Base-by-base conservation (phyloP, 768 basidiomycete genomes). In the Sporobolomyces pararoseus region DNA sequence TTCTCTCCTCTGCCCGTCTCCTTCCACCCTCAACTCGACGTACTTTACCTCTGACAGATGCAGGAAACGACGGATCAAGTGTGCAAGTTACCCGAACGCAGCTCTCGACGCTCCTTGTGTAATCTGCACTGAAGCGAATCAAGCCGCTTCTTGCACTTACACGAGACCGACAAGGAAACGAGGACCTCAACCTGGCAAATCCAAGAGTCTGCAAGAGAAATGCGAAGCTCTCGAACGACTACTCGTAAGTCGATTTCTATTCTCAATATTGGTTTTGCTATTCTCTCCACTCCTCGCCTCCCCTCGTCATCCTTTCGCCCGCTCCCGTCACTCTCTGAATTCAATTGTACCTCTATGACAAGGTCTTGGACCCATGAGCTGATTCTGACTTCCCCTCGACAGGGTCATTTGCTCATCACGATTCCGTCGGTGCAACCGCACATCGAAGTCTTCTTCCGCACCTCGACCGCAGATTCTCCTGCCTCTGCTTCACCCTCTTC, bases 111-210 rank as follows among this genome's bases (percentile, higher is more conserved):
- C 67, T 21, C 67, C 71, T 0, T 73, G 71, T 34, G 52, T 58
- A n/a, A 68, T 73, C 59, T 73, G 71, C 25, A 73, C 66, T 25
- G 67, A 68, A 3, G 66, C 63, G 4, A 60, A 50, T 16, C 34
- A 23, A 2, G 53, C 63, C 5, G 21, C 50, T 10, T n/a, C 42
- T 13, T 73, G 71, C 50, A 66, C 71, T 19, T 73, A 58, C 32
- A 52, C 63, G 9, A 27, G 67, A 2, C 67, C 66, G 32, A 65
- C 60, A 14, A 62, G 55, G 49, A 73, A 73, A 44, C 42, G 71
- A 2, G 71, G 71, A 1, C 71, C 71, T 4, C 67, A 68, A 29
- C 44, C 71, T 21, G 71, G 71, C 6, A 42, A 54, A 42, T 52
- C 59, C 1, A 62, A 54, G 34, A 68, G n/a, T 25, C 13, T 73